Evolutionary conservation across 2,329 filamentous ascomycete genomes (phyloP), one percentile per base, ranked within the genome.

Genomic region (Penicillium sp.): DNA sequence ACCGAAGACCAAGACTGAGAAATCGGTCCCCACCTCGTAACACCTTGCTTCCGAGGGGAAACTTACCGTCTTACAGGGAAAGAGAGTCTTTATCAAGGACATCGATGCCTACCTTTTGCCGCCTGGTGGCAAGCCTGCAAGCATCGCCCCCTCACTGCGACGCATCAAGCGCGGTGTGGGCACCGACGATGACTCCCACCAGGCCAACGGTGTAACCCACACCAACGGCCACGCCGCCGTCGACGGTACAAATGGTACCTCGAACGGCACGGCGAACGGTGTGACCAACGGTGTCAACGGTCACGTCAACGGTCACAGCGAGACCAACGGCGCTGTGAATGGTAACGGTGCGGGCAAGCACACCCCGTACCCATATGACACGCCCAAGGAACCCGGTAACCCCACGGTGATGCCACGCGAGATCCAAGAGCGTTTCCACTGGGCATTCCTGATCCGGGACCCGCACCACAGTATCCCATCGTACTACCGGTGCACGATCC

Each of bases 51-150:
- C 58, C 26, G 57, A 54, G 54, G 58, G 61, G 57, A 69, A 74
- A 74, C 76, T 79, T 74, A 82, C 76, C 71, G 65, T 70, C 68
- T 49, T 70, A 65, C 60, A 96, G 90, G 90, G 87, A 68, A 96
- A 96, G 80, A 90, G 93, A 66, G 80, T 96, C 68, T 97, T 98
- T 79, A 95, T 99, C 84, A 99, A 99, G 77, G 95, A 98, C 75
- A 99, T 98, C 79, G 88, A 90, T 55, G 89, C 97, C 77, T 98
- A 98, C 75, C 82, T 97, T 64, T 82, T 96, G 62, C 90, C 92
- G 5, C 90, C 91, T 3, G 80, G 89, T 61, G 81, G 83, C 47
- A 84, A 89, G 68, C 81, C 84, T 14, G 84, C 90, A 50, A 81
- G 80, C 49, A 86, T 95, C 58, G 92, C 91, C 10, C 90, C 90